Conservation (phyloP, 108 stramenopile species). For the Parmales sp. region DNA sequence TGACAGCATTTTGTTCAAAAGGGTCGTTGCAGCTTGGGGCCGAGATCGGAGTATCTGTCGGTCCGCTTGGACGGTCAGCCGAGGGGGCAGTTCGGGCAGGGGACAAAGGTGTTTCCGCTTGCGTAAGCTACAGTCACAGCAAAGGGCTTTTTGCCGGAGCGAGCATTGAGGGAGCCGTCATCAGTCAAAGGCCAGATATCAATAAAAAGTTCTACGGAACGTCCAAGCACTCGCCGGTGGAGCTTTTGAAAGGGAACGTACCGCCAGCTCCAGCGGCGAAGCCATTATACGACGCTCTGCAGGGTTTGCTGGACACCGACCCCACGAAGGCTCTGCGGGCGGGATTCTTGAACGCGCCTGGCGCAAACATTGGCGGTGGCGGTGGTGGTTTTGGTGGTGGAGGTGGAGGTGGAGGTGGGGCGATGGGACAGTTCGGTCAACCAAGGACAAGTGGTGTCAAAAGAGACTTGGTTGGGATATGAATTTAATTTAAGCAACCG, state of each 20-base stretch:
- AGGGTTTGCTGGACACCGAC: neutral
- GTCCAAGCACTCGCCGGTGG: neutral
- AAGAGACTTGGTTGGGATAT: no score
- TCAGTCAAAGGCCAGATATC: constrained; percentile 41
- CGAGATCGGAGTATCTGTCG: constrained; percentile 29
- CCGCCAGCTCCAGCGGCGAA: constrained; percentile 4
- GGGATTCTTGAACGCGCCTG: neutral
- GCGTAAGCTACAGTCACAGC: constrained; percentile 39
- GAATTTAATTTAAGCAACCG: no score
- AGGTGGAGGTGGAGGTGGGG: no score
- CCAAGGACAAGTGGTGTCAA: no score
- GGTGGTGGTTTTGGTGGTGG: no score
- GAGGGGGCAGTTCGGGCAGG: constrained; percentile 22
- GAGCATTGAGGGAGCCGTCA: constrained; percentile 54
- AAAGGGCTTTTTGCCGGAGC: constrained; percentile 57
- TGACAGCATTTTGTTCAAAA: constrained; percentile 21
- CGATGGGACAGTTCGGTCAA: no score
- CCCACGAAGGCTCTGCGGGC: neutral
- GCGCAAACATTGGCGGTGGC: no score
- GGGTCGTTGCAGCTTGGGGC: constrained; percentile 30
- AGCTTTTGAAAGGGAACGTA: neutral
- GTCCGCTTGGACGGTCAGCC: constrained; percentile 24
- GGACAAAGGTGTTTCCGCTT: constrained; percentile 17
- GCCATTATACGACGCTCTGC: neutral
- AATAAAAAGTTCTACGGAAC: constrained; percentile 57